phyloP scores from a whole-genome alignment of 371 early-diverging fungal species.

The Lichtheimia ramosa region DNA sequence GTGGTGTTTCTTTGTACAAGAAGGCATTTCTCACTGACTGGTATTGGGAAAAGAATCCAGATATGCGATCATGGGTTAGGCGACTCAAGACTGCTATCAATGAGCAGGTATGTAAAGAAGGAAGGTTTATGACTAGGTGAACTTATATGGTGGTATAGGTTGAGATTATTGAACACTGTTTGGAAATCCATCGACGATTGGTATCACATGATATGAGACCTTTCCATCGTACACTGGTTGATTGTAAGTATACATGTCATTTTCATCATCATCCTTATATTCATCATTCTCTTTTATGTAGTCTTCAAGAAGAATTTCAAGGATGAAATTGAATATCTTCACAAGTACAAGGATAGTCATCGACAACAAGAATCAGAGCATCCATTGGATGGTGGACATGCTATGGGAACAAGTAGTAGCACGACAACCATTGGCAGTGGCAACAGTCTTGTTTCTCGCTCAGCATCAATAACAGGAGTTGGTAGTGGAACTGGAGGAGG shows the following conservation, averaged over 20 bases:
- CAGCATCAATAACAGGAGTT: too few species aligned
- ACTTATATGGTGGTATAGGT: slow-evolving; percentile 37
- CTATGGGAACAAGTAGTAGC: background rate
- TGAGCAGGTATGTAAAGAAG: slow-evolving; percentile 55
- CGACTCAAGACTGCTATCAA: slow-evolving; percentile 61
- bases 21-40: slow-evolving; percentile 65
- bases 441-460: background rate
- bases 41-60: slow-evolving; percentile 44
- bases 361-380: slow-evolving; percentile 16
- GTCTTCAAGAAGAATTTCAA: slow-evolving; percentile 73
- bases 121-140: background rate
- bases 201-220: slow-evolving; percentile 74
- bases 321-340: slow-evolving; percentile 55
- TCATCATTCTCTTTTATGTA: slow-evolving; percentile 13
- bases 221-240: slow-evolving; percentile 68
- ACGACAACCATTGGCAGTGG: slow-evolving; percentile 2
- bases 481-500: too few species aligned
- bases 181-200: slow-evolving; percentile 64
- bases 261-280: background rate
- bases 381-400: background rate
- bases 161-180: slow-evolving; percentile 60
- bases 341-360: slow-evolving; percentile 25
- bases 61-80: slow-evolving; percentile 46
- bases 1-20: slow-evolving; percentile 78
- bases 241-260: slow-evolving; percentile 47